phyloP scores from a whole-genome alignment of 768 basidiomycete species.

The Porphyrellus cyaneotinctus region DNA sequence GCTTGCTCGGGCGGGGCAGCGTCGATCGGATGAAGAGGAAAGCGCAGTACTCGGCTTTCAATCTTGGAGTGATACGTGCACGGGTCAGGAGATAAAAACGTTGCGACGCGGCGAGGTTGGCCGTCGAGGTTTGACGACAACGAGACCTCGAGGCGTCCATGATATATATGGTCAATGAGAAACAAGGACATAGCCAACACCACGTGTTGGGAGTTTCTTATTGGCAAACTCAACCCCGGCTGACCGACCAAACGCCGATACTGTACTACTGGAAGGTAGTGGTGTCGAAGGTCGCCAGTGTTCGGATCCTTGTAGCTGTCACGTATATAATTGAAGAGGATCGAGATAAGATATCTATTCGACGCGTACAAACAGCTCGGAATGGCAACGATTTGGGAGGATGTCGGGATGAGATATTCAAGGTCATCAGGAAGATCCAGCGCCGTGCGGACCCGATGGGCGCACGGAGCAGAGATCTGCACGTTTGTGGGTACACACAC shows the following conservation, averaged over 20 bases:
- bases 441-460: conserved; percentile 12
- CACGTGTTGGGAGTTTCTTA: conserved; percentile 5
- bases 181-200: background rate
- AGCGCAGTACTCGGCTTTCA: conserved; percentile 11
- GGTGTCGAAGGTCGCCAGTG: too few relatives aligned
- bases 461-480: background rate
- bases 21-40: conserved; percentile 8
- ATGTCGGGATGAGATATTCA: conserved; percentile 11
- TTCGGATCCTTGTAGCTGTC: too few relatives aligned
- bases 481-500: conserved; percentile 10
- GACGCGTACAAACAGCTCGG: background rate
- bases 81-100: conserved; percentile 10
- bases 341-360: background rate
- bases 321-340: background rate
- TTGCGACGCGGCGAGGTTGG: conserved; percentile 5
- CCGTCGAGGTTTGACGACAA: conserved; percentile 9
- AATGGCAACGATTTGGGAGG: conserved; percentile 6
- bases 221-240: too few relatives aligned
- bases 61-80: conserved; percentile 3
- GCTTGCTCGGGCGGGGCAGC: background rate
- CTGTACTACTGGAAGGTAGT: too few relatives aligned
- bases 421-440: background rate
- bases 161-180: conserved; percentile 11
- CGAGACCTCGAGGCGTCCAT: conserved; percentile 13
- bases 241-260: too few relatives aligned